Conservation (phyloP, 306 rosid genomes). For the Acacia crassicarpa region DNA sequence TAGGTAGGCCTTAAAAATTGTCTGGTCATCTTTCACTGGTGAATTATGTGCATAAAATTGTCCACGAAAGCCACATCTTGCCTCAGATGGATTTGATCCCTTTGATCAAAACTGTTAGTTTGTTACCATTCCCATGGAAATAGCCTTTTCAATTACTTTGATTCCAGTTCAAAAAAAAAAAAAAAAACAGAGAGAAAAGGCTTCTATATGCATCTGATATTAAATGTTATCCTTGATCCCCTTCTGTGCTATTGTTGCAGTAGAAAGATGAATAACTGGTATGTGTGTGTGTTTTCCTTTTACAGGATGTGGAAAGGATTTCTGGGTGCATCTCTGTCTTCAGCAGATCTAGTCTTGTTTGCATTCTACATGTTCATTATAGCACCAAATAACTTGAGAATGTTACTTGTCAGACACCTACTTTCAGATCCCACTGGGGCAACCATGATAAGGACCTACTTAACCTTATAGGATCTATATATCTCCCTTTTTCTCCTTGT, state of each 20-base stretch:
- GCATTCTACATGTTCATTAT: conserved; percentile 87
- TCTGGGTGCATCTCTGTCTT: conserved; percentile 91
- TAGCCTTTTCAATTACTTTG: neutral
- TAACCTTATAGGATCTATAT: conserved; percentile 46
- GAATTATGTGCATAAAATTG: neutral
- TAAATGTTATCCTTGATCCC: conserved; percentile 2
- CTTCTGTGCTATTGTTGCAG: conserved; percentile 1
- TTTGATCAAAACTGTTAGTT: neutral
- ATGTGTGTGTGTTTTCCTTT: conserved; percentile 14
- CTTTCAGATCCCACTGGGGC: conserved; percentile 92
- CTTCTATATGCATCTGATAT: neutral
- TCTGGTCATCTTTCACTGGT: neutral
- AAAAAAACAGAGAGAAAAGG: neutral
- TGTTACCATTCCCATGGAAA: neutral
- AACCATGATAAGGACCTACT: conserved; percentile 84
- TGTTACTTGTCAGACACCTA: conserved; percentile 78
- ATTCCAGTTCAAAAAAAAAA: neutral
- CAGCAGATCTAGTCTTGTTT: conserved; percentile 70
- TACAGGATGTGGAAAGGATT: conserved; percentile 99
- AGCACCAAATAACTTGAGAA: conserved; percentile 90
- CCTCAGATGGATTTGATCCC: neutral
- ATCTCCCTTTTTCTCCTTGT: neutral
- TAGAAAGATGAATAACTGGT: conserved; percentile 17
- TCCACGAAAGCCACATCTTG: neutral
- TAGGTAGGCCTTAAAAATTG: neutral